Percentiles rank a stretch among this genome's conserved stretches.
Conservation (phyloP, 352 stramenopile genomes). For the Phytophthora sp. region DNA sequence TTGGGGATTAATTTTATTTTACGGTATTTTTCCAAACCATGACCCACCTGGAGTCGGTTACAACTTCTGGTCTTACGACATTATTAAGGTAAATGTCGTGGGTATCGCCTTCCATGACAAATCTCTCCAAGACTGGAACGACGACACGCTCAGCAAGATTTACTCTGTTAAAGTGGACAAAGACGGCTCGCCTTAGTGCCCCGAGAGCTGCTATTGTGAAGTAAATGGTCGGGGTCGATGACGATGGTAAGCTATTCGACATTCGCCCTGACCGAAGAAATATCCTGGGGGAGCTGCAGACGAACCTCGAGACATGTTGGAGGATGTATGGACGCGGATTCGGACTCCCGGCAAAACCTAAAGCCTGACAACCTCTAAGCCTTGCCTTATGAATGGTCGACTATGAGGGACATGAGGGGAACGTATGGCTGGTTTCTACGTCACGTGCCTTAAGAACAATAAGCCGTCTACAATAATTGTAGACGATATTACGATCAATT, state of each 20-base stretch:
- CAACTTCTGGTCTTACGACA: conserved; percentile 32
- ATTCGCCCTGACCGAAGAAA: conserved; percentile 43
- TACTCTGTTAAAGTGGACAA: conserved; percentile 31
- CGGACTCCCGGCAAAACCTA: conserved; percentile 14
- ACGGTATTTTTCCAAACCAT: too few relatives aligned
- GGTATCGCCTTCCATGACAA: conserved; percentile 17
- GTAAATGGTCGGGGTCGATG: conserved; percentile 29
- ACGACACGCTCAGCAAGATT: conserved; percentile 42
- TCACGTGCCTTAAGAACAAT: conserved; percentile 33
- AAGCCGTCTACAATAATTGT: conserved; percentile 23
- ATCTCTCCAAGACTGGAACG: conserved; percentile 40
- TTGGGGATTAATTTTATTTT: too few relatives aligned
- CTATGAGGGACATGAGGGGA: conserved; percentile 19
- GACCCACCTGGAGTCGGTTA: too few relatives aligned
- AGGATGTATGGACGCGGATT: conserved; percentile 38
- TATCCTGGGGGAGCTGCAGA: conserved; percentile 20
- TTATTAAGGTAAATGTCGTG: conserved; percentile 35
- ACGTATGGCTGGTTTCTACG: conserved; percentile 40
- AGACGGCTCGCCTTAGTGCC: conserved; percentile 28
- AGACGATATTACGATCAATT: too few relatives aligned
- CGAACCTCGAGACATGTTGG: conserved; percentile 39
- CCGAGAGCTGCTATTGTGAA: conserved; percentile 36
- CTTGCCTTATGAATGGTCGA: conserved; percentile 20
- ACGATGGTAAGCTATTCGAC: conserved; percentile 41
- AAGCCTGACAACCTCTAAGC: conserved; percentile 22